Evolutionary conservation across 108 stramenopile genomes (phyloP).

Genomic region (Heterococcus sp.): DNA sequence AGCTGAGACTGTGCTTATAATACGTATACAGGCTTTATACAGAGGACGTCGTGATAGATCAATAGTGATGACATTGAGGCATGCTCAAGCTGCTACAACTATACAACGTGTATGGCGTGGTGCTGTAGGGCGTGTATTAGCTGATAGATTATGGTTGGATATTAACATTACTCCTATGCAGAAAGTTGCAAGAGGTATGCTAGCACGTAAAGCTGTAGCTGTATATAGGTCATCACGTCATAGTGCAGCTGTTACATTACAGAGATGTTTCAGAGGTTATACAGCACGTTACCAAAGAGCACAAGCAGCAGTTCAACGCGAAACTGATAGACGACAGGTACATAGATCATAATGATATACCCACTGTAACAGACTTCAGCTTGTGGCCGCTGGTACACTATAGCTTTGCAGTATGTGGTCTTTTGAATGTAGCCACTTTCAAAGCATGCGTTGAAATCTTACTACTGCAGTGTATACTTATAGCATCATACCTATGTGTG

Average conservation of each 20-base stretch:
- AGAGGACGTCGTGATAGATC: too few relatives aligned
- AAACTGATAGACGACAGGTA: too few relatives aligned
- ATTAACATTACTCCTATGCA: constrained; percentile 3
- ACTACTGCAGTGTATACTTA: too few relatives aligned
- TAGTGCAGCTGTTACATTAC: constrained; percentile 20
- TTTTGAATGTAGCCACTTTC: too few relatives aligned
- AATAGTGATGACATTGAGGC: not conserved
- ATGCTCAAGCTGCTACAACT: constrained; percentile 16
- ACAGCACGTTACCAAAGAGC: constrained; percentile 9
- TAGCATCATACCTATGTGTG: too few relatives aligned
- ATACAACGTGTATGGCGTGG: constrained; percentile 45
- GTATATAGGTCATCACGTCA: constrained; percentile 5
- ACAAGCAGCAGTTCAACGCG: constrained; percentile 9
- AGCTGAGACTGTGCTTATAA: too few relatives aligned
- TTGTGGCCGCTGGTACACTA: too few relatives aligned
- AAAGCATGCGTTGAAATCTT: too few relatives aligned
- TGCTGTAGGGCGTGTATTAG: constrained; percentile 23
- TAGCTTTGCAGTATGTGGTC: too few relatives aligned
- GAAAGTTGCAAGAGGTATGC: constrained; percentile 8
- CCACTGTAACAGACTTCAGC: too few relatives aligned
- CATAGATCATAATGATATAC: too few relatives aligned
- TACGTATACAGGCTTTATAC: too few relatives aligned
- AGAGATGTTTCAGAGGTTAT: constrained; percentile 27
- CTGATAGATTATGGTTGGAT: constrained; percentile 23
- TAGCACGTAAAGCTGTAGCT: constrained; percentile 11